These are phyloP conservation scores for Lactarius hatsudake DNA, from an alignment of 768 basidiomycete species.

Conservation along the genomic window DNA sequence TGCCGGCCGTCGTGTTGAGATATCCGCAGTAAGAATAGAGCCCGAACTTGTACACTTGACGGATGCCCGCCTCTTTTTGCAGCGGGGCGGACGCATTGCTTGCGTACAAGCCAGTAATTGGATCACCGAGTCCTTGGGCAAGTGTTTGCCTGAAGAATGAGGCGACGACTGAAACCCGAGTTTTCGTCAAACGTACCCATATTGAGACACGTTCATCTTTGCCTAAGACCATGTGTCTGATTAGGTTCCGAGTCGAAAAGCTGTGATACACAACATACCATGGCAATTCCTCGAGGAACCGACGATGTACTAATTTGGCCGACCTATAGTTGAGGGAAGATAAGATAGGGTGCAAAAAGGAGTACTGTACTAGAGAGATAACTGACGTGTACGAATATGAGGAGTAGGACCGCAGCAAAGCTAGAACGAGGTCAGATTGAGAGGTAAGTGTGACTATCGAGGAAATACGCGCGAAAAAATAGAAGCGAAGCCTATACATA, in stretches of 20 bases:
- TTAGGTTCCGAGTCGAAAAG: slow-evolving; percentile 25
- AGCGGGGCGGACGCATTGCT: slow-evolving; percentile 62
- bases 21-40: slow-evolving; percentile 80
- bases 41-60: slow-evolving; percentile 74
- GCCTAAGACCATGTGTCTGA: slow-evolving; percentile 42
- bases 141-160: slow-evolving; percentile 49
- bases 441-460: slow-evolving; percentile 16
- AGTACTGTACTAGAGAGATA: slow-evolving; percentile 18
- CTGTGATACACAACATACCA: slow-evolving; percentile 47
- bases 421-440: slow-evolving; percentile 37
- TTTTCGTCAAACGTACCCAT: slow-evolving; percentile 50
- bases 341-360: slow-evolving; percentile 30
- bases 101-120: slow-evolving; percentile 64
- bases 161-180: slow-evolving; percentile 10
- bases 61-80: slow-evolving; percentile 52
- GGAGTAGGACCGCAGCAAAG: slow-evolving; percentile 50
- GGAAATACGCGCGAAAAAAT: slow-evolving; percentile 60
- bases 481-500: slow-evolving; percentile 71
- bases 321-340: slow-evolving; percentile 45
- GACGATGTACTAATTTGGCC: slow-evolving; percentile 78
- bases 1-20: slow-evolving; percentile 54
- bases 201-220: slow-evolving; percentile 65
- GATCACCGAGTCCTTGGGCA: slow-evolving; percentile 39
- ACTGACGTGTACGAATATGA: slow-evolving; percentile 81
- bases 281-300: slow-evolving; percentile 67